Evolutionary conservation across 306 rosid genomes (phyloP).

Genomic region (Castanea mollissima): DNA sequence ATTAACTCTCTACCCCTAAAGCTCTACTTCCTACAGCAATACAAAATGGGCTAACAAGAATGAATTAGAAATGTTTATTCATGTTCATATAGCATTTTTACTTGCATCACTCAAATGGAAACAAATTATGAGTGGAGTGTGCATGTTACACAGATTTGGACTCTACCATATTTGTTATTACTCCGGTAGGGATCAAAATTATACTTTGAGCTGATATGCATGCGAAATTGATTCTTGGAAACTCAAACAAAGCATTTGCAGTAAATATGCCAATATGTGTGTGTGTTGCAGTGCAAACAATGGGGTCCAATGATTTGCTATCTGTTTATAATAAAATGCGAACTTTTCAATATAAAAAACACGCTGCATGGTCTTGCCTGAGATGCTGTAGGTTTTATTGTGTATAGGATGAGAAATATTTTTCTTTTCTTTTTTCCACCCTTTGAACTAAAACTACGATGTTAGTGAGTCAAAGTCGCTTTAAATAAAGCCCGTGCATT

Average conservation of each 20-base stretch:
- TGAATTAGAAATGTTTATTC: not conserved
- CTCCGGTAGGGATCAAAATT: not conserved
- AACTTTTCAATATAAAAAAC: not conserved
- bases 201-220: not conserved
- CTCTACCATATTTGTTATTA: not conserved
- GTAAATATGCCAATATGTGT: not conserved
- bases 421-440: not conserved
- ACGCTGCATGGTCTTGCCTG: not conserved
- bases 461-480: not conserved
- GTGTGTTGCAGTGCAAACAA: not conserved
- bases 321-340: not conserved
- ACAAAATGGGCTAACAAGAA: not conserved
- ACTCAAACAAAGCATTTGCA: not conserved
- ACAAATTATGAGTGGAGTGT: constrained; percentile 12
- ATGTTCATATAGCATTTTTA: not conserved
- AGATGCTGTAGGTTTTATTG: not conserved
- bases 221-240: constrained; percentile 6
- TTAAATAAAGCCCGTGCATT: not conserved
- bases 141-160: constrained; percentile 8
- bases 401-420: not conserved
- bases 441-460: not conserved
- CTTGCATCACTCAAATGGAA: not conserved
- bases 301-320: not conserved
- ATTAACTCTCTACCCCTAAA: no score
- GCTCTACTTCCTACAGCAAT: no score